Base-by-base conservation (phyloP, 495 filamentous ascomycete species). In the Neurospora pannonica region DNA sequence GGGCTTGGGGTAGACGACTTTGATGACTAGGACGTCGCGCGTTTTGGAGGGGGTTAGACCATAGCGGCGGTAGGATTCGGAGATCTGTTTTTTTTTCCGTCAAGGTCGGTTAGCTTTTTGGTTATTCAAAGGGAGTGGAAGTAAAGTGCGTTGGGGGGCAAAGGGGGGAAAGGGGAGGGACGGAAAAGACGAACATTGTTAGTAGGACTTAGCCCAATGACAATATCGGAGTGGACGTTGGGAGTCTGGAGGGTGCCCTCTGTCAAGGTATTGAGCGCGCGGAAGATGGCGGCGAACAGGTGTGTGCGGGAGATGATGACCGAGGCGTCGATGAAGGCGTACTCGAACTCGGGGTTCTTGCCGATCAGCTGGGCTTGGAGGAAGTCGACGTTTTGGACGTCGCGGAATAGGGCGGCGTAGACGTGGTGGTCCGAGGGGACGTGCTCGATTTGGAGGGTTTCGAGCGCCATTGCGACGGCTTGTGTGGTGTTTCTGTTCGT, bases 151-250 rank as follows among this genome's bases (percentile, higher is more conserved):
- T n/a, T n/a, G n/a, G n/a, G n/a, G n/a, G n/a, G 31, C 31, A 38
- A 38, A 39, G 38, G 39, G 39, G 38, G 11, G 38, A 38, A 40
- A 69, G 40, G 43, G 60, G 75, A 71, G 73, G 21, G 71, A 75
- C 60, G 76, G 76, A 40, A 54, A 19, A 39, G 71, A 70, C 38
- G 38, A 78, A 96, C 95, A 83, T 98, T 98, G 76, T 95, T 98
- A 70, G 92, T 93, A 0, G 91, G 87, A 71, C 89, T 93, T 11
- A 99, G 83, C 15, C 89, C 90, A 77, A 93, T 92, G 3, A 99
- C 95, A 74, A 94, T 93, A 81, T 98, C 96, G 0, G 94, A 96
- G 77, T 98, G 96, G 13, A 98, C 90, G 79, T 97, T 98, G 42
- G 90, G 88, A 34, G 93, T 96, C 76, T 89, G 90, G 38, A 95